Conservation (phyloP, 2,329 filamentous ascomycete species). For the Rhexocercosporidium sp. region DNA sequence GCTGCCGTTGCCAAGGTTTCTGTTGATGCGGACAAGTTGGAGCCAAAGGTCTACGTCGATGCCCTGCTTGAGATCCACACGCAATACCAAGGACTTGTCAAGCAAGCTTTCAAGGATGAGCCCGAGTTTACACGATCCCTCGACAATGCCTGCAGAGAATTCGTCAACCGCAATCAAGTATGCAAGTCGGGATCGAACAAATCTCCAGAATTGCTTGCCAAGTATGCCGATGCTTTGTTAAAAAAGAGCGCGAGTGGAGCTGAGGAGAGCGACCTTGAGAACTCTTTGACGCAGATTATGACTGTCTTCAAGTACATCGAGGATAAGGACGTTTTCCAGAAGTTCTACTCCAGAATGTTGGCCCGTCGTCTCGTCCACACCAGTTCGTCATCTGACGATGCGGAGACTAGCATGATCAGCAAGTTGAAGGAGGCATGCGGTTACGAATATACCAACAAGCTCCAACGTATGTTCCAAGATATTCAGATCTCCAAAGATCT, state of each 20-base stretch:
- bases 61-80: conserved; percentile 92
- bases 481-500: conserved; percentile 99
- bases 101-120: conserved; percentile 91
- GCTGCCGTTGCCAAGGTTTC: conserved; percentile 91
- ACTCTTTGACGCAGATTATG: conserved; percentile 91
- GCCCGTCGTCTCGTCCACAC: conserved; percentile 93
- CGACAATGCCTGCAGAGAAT: conserved; percentile 96
- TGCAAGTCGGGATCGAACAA: conserved; percentile 94
- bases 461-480: conserved; percentile 99
- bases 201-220: conserved; percentile 91
- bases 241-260: conserved; percentile 93
- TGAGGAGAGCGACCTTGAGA: conserved; percentile 92
- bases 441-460: conserved; percentile 99
- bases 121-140: conserved; percentile 95
- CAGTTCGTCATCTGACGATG: conserved; percentile 94
- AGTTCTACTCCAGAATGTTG: conserved; percentile 97
- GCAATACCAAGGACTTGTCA: conserved; percentile 89
- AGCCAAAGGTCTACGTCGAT: conserved; percentile 97
- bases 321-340: conserved; percentile 99
- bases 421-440: conserved; percentile 98
- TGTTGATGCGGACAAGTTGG: conserved; percentile 84
- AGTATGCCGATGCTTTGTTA: conserved; percentile 90
- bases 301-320: conserved; percentile 99
- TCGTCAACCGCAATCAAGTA: conserved; percentile 96
- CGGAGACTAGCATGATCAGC: conserved; percentile 99